Percentiles rank a stretch among this genome's conserved stretches.
Evolutionary conservation across 1,139 yeast species (phyloP).

Genomic region (Lodderomyces orthopsilosis): DNA sequence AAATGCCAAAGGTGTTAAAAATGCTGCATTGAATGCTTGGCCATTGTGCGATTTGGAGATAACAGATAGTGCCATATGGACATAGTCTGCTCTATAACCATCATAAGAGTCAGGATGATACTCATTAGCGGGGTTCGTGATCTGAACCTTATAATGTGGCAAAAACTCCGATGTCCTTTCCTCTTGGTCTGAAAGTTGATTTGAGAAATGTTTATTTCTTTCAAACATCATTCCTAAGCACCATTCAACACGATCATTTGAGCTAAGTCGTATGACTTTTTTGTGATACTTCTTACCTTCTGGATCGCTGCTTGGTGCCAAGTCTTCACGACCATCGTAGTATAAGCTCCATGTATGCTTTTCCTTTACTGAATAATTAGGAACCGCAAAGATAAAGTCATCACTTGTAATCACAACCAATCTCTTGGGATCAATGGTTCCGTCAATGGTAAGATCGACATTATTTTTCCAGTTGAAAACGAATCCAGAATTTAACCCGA

Average conservation of each 20-base stretch:
- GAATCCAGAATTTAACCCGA: slow-evolving; percentile 75
- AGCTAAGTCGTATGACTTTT: slow-evolving; percentile 36
- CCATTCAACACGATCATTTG: slow-evolving; percentile 43
- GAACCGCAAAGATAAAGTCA: slow-evolving; percentile 66
- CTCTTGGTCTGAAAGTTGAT: slow-evolving; percentile 26
- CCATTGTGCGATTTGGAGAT: slow-evolving; percentile 32
- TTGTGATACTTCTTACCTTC: slow-evolving; percentile 36
- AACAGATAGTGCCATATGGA: slow-evolving; percentile 69
- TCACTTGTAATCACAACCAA: slow-evolving; percentile 65
- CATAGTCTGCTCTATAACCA: slow-evolving; percentile 75
- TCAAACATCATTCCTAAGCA: slow-evolving; percentile 42
- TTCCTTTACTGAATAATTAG: slow-evolving; percentile 43
- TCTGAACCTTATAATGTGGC: slow-evolving; percentile 44
- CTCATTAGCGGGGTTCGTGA: slow-evolving; percentile 40
- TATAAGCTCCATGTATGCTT: slow-evolving; percentile 37
- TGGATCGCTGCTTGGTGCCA: slow-evolving; percentile 20
- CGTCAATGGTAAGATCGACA: slow-evolving; percentile 60
- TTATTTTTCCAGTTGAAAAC: slow-evolving; percentile 73
- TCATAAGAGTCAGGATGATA: slow-evolving; percentile 66
- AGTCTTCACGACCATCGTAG: slow-evolving; percentile 24
- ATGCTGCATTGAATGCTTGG: slow-evolving; percentile 63
- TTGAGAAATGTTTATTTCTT: slow-evolving; percentile 26
- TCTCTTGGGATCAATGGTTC: slow-evolving; percentile 57
- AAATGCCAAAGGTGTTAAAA: slow-evolving; percentile 69
- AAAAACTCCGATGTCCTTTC: slow-evolving; percentile 33